Base-by-base conservation (phyloP, 306 rosid genomes). In the Acmispon strigosus region DNA sequence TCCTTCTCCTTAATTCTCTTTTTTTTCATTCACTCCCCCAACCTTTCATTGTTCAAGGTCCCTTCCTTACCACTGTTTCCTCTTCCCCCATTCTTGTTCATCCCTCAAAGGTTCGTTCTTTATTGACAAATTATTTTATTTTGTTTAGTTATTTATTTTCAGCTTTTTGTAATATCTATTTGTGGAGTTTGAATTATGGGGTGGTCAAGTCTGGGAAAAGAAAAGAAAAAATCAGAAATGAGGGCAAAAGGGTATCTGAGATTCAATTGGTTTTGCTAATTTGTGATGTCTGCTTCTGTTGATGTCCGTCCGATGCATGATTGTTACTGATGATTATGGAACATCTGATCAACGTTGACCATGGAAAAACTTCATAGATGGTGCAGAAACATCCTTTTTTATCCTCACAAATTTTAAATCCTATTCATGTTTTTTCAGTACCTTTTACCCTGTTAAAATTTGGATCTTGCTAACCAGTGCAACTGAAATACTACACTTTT, bases 41-140 rank as follows among this genome's bases (percentile, higher is more conserved):
- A 20, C 39, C 66, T 6, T 41, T 72, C 52, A 41, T 48, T 55
- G 15, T 17, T 67, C 69, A 22, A 14, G 54, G 63, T 22, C 45
- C 10, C 58, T 59, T 36, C 75, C 63, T 66, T 22, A 36, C 53
- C 59, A 32, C 62, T 32, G 29, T 34, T 54, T 45, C 62, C 12
- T 53, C 70, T 48, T 5, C 36, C n/a, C 14, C 18, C 51, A 27
- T 27, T 27, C 36, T 62, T 19, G 34, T 57, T 34, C 15, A 47
- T 19, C 4, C 32, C 54, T 66, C 66, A 56, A 57, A 66, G 78
- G 83, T 78, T 18, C 69, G 10, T 39, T 55, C 27, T 55, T 8
- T 36, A 9, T 43, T 45, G 6, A 12, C 34, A 9, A 39, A 58
- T 74, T 51, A 15, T 41, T 53, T 20, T 2, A 39, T 8, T 27